A percentile compares a stretch with the other conserved stretches of the same genome.
Conservation (phyloP, 441 rosid genomes). For the Lepidium campestre region DNA sequence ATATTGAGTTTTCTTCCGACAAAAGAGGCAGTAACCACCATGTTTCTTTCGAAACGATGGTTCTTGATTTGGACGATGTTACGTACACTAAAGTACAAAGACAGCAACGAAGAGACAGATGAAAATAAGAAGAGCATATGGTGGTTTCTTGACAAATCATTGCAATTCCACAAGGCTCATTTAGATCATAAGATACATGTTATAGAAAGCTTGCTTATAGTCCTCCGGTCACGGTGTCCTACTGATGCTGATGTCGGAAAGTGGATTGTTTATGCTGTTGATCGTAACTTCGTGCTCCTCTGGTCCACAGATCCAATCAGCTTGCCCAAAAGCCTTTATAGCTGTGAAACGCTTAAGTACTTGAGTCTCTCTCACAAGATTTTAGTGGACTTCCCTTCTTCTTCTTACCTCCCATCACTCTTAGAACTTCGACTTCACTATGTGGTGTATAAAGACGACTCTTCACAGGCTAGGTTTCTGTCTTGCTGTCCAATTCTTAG, state of each 20-base stretch:
- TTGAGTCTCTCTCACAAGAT: not conserved
- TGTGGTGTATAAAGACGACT: not conserved
- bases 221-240: not conserved
- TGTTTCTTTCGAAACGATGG: slow-evolving; percentile 7
- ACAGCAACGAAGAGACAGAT: not conserved
- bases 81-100: not conserved
- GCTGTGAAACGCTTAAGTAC: not conserved
- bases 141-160: not conserved
- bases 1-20: not conserved
- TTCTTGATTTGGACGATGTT: not conserved
- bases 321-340: not conserved
- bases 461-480: not conserved
- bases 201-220: not conserved
- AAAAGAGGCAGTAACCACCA: not conserved
- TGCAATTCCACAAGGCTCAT: not conserved
- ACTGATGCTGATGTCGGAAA: not conserved
- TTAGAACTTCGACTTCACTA: not conserved
- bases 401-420: not conserved
- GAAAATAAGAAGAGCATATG: not conserved
- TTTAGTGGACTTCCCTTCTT: not conserved
- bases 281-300: not conserved
- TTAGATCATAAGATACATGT: not conserved
- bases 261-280: not conserved
- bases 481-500: not conserved
- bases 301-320: not conserved